Evolutionary conservation across 106 monocot genomes (phyloP).

Genomic region (Phalaenopsis aphrodite): DNA sequence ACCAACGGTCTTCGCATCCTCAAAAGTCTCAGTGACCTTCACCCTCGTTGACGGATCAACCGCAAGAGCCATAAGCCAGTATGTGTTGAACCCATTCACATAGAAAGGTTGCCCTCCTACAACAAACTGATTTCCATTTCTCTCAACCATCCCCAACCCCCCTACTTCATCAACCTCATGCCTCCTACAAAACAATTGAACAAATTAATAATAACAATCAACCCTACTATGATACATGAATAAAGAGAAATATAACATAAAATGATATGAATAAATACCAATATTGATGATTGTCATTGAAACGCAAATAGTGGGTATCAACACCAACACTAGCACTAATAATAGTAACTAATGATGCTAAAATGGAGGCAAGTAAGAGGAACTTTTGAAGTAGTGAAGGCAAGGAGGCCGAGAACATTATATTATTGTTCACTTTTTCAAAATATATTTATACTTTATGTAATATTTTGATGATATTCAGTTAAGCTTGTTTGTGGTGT

Average conservation of each 20-base stretch:
- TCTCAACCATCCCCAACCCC: constrained; percentile 52
- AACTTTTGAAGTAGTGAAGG: not conserved
- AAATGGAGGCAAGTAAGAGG: not conserved
- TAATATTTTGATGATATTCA: not conserved
- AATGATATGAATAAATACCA: not conserved
- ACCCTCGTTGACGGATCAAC: constrained; percentile 54
- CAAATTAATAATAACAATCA: not conserved
- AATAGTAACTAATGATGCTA: not conserved
- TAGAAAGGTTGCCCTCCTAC: constrained; percentile 53
- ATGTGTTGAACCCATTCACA: constrained; percentile 81
- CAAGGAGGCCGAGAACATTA: not conserved
- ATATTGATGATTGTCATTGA: not conserved
- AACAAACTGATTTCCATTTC: constrained; percentile 54
- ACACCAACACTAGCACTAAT: not conserved
- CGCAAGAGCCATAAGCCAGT: constrained; percentile 78
- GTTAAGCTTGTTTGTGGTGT: too few species aligned
- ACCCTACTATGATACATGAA: too few species aligned
- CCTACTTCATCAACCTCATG: not conserved
- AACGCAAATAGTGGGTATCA: too few species aligned
- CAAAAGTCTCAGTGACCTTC: constrained; percentile 66
- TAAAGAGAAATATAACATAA: not conserved
- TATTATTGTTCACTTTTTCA: not conserved
- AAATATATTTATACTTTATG: not conserved
- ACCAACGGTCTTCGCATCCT: constrained; percentile 43
- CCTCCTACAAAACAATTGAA: not conserved